Evolutionary conservation across 306 rosid species (phyloP).

Genomic region (Cicer pinnatifidum): DNA sequence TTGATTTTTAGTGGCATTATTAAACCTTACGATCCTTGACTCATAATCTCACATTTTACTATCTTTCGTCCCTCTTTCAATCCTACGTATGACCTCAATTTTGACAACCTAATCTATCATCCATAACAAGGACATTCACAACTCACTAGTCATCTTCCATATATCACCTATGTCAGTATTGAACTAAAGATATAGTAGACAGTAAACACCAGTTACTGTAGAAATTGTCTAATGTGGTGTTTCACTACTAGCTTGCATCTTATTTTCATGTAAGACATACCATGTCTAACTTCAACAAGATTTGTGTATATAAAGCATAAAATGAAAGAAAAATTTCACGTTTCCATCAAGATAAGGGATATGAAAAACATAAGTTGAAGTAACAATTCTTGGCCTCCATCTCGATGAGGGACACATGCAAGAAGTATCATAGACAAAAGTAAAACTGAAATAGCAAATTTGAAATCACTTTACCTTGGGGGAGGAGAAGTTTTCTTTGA

Average conservation of each 20-base stretch:
- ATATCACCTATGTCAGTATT: not conserved
- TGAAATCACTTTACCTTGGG: constrained; percentile 57
- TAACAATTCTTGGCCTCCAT: not conserved
- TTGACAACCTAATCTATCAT: not conserved
- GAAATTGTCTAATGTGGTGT: not conserved
- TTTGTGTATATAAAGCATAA: constrained; percentile 12
- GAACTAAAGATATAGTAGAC: constrained; percentile 15
- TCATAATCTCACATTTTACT: not conserved
- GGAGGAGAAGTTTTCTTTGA: constrained; percentile 77
- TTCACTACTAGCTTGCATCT: constrained; percentile 1
- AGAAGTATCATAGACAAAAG: not conserved
- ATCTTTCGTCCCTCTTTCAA: not conserved
- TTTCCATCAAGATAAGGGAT: not conserved
- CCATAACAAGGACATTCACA: not conserved
- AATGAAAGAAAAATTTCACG: not conserved
- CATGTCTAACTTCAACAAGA: constrained; percentile 11
- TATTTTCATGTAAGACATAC: constrained; percentile 5
- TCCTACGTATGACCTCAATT: not conserved
- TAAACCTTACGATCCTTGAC: not conserved
- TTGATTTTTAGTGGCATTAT: no score
- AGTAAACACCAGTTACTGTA: not conserved
- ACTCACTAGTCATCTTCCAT: not conserved
- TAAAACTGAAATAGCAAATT: constrained; percentile 4
- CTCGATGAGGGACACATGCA: not conserved
- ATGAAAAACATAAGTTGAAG: constrained; percentile 6